phyloP scores from a whole-genome alignment of 2,329 filamentous ascomycete species.

The Zopfia rhizophila region DNA sequence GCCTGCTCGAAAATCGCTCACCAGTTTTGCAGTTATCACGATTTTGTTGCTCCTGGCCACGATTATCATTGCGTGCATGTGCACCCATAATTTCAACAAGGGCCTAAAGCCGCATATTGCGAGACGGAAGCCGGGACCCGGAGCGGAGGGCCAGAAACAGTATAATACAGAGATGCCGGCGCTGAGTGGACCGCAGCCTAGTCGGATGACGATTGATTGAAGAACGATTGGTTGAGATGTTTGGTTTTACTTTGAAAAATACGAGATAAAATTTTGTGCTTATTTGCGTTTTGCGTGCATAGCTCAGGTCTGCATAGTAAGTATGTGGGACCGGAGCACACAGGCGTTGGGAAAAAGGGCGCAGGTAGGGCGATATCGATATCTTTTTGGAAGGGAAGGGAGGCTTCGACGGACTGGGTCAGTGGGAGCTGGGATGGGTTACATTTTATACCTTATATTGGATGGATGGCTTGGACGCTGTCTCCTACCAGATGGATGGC shows the following conservation, averaged over 20 bases:
- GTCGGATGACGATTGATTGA: slow-evolving; percentile 54
- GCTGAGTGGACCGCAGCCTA: slow-evolving; percentile 56
- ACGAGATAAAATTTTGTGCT: slow-evolving; percentile 31
- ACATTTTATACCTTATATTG: slow-evolving; percentile 15
- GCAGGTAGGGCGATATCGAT: slow-evolving; percentile 26
- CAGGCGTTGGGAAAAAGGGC: too few relatives aligned
- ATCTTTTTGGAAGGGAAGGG: slow-evolving; percentile 1
- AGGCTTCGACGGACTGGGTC: slow-evolving; percentile 21
- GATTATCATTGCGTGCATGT: slow-evolving; percentile 85
- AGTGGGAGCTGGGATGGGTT: slow-evolving; percentile 6
- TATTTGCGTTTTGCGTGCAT: slow-evolving; percentile 41
- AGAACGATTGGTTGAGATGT: neutral
- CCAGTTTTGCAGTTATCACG: slow-evolving; percentile 93
- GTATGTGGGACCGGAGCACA: slow-evolving; percentile 31
- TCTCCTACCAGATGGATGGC: too few relatives aligned
- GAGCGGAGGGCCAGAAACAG: slow-evolving; percentile 61
- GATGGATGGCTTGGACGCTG: too few relatives aligned
- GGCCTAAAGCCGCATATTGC: slow-evolving; percentile 89
- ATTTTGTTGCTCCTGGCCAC: slow-evolving; percentile 89
- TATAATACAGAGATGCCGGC: slow-evolving; percentile 60
- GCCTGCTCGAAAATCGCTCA: slow-evolving; percentile 85
- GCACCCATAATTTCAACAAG: slow-evolving; percentile 88
- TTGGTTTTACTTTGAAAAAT: slow-evolving; percentile 20
- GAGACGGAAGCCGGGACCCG: slow-evolving; percentile 59
- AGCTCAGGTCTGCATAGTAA: slow-evolving; percentile 34